Base-by-base conservation (phyloP, 257 asterid species). In the Henckelia pumila region DNA sequence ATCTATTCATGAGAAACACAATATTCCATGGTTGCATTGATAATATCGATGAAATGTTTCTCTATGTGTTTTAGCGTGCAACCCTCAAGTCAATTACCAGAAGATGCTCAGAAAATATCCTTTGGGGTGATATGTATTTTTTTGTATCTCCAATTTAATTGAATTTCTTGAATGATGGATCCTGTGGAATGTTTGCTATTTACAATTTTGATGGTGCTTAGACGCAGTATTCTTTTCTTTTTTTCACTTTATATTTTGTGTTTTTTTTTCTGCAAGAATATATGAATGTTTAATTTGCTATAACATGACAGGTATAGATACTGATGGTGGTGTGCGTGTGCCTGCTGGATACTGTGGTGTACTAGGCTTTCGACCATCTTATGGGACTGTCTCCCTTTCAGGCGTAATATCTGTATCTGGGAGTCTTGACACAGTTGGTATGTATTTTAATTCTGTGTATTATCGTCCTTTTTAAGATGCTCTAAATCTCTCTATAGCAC, bases 271-370 rank as follows among this genome's bases (percentile, higher is more conserved):
- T 47, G 21, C 55, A 44, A 32, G 50, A 61, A 25, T 13, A 59
- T 1, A 1, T 58, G 44, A 68, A 65, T 77, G 19, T 35, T 63
- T 74, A 68, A 76, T 79, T 59, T 71, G 58, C 61, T 59, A 53
- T 33, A 30, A 16, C 22, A 49, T 76, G 74, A 71, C 93, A 94
- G 99, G 99, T 76, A 76, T 84, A 50, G 99, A 94, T 81, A 84
- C 93, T 57, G 93, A 80, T 83, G 99, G 98, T 71, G 99, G 97
- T 68, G 98, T 91, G 85, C 77, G 96, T 64, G 69, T 88, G 71
- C 98, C 99, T 62, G 97, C 98, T 66, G 98, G 82, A 73, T 84
- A 88, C 71, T 94, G 99, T 84, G 98, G 98, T 14, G 50, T 89
- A 47, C 75, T 91, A 49, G 98, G 99, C 52, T 94, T 91, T 81